These are phyloP conservation scores for Camillea tinctor DNA, from an alignment of 2,329 filamentous ascomycete genomes.

Conservation along the genomic window DNA sequence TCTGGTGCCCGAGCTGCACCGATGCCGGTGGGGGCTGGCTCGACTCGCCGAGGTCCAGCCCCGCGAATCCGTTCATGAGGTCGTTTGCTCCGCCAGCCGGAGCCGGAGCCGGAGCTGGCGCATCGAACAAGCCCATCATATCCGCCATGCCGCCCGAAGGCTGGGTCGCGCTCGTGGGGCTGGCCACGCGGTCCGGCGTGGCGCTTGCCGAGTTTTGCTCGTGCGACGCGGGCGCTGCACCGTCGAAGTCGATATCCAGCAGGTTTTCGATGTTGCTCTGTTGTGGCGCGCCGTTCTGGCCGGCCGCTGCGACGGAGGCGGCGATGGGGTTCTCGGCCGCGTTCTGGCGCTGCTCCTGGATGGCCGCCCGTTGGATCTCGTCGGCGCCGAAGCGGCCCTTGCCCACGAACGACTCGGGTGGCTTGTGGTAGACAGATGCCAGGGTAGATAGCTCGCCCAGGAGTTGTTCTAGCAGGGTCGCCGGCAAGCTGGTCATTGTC, in stretches of 20 bases:
- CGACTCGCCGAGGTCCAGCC: constrained; percentile 69
- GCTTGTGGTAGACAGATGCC: constrained; percentile 97
- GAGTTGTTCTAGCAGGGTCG: constrained; percentile 82
- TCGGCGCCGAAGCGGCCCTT: constrained; percentile 92
- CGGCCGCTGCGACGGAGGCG: constrained; percentile 71
- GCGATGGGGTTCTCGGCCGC: constrained; percentile 92
- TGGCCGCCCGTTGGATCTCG: constrained; percentile 90
- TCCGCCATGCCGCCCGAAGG: constrained; percentile 54
- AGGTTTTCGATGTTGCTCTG: constrained; percentile 91
- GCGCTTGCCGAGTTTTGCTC: constrained; percentile 55
- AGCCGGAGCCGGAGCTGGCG: constrained; percentile 49
- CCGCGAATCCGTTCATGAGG: constrained; percentile 84
- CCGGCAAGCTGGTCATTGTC: constrained; percentile 87
- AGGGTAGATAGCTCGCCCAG: constrained; percentile 89
- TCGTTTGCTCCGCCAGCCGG: constrained; percentile 54
- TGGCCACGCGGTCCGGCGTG: constrained; percentile 68
- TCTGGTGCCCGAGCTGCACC: constrained; percentile 50
- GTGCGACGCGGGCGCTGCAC: constrained; percentile 83
- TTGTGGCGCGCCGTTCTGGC: constrained; percentile 53
- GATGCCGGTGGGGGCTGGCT: constrained; percentile 64
- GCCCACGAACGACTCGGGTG: constrained; percentile 95
- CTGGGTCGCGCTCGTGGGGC: constrained; percentile 48
- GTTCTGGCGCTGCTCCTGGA: constrained; percentile 93
- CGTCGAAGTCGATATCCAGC: constrained; percentile 94
- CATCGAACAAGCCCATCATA: constrained; percentile 70